Evolutionary conservation across 108 stramenopile species (phyloP), one percentile per base, ranked within the genome.

Genomic region (Nitzschia sp.): DNA sequence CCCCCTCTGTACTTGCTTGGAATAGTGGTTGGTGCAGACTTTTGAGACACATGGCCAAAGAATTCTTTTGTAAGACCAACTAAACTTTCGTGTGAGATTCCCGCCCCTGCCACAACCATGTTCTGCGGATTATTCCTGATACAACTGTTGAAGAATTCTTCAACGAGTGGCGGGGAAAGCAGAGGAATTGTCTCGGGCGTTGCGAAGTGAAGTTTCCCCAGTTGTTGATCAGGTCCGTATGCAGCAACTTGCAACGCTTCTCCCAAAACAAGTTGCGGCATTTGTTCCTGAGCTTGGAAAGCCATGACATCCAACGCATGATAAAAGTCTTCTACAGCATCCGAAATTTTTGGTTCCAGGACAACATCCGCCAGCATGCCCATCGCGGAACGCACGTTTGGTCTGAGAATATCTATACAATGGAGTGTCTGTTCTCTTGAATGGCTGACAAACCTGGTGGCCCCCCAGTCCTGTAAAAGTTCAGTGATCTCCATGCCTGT

Each of bases 41-140:
- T 28, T 36, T 73, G 62, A 44, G 62, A 45, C 55, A 95, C 69
- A 44, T 80, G 69, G 25, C 89, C 90, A 74, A 99, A 98, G 71
- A 92, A 66, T 47, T 85, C 65, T 3, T 78, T 54, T 28, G 93
- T 96, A 22, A 96, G 69, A 28, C 80, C 85, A 3, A 98, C 94
- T 29, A 99, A 60, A 34, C 84, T 73, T 17, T 92, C 93, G 81
- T 99, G 99, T 17, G 81, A 84, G 36, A 99, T 86, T 3, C 99
- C 99, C 27, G 97, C 92, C 17, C 91, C 98, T 3, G 93, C 91
- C 36, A 99, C 75, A 5, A 98, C 96, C 68, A 97, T 79, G 27
- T 82, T 82, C 15, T 78, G 28, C 9, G 96, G 88, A 59, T 86
- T 90, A 29, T 81, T 45, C 25, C 92, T 55, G 47, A 97, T 74